Evolutionary conservation across 495 filamentous ascomycete genomes (phyloP).

Genomic region (Lasiosphaeria hispida): DNA sequence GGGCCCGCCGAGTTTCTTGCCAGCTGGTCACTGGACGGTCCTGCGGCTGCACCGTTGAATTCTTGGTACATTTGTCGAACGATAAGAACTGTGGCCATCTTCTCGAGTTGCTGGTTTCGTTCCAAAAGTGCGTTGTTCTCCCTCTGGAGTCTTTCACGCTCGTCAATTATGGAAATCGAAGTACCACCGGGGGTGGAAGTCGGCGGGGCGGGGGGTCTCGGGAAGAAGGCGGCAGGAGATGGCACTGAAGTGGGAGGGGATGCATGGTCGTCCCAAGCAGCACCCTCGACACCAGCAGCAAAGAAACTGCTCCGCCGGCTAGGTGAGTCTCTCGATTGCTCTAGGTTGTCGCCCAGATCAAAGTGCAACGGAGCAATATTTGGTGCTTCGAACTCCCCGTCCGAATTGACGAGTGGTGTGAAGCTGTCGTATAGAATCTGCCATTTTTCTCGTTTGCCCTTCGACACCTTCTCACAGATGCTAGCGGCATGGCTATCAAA

Average conservation of each 20-base stretch:
- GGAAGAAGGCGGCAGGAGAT: constrained; percentile 5
- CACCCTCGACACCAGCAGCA: not conserved
- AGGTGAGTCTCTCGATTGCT: constrained; percentile 7
- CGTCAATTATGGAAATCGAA: constrained; percentile 10
- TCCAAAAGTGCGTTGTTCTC: constrained; percentile 21
- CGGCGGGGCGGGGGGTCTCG: not conserved
- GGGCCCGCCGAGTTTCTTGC: no score
- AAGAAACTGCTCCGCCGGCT: not conserved
- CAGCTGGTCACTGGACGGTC: not conserved
- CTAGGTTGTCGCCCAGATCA: constrained; percentile 7
- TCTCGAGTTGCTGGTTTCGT: constrained; percentile 22
- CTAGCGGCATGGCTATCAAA: constrained; percentile 26
- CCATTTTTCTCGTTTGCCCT: constrained; percentile 37
- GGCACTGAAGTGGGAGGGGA: constrained; percentile 15
- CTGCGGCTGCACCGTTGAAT: not conserved
- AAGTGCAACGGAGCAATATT: not conserved
- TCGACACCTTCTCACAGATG: constrained; percentile 31
- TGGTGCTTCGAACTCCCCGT: not conserved
- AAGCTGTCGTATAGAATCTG: constrained; percentile 30
- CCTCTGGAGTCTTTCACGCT: constrained; percentile 21
- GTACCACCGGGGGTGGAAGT: not conserved
- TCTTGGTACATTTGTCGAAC: constrained; percentile 7
- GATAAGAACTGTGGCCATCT: constrained; percentile 16
- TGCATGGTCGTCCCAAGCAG: not conserved
- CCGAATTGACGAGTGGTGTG: constrained; percentile 21